Percentiles rank a stretch among this genome's conserved stretches.
Evolutionary conservation across 805 yeast genomes (phyloP).

Genomic region (Jamesozyma jinghongensis): DNA sequence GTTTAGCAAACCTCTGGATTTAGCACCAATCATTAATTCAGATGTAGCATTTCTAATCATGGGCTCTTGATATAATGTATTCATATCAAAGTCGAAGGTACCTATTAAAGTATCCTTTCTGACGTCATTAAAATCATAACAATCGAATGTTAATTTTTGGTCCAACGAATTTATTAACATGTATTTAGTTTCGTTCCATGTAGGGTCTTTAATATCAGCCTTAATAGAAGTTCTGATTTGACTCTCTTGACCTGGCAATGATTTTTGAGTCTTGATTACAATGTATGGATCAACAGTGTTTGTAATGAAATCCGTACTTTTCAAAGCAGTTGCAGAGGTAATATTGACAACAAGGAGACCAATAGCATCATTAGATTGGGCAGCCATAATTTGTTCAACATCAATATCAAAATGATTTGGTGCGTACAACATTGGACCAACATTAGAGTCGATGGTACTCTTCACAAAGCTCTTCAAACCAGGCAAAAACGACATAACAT

Average conservation of each 20-base stretch:
- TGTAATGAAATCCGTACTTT: constrained; percentile 31
- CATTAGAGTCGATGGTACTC: constrained; percentile 55
- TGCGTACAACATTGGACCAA: constrained; percentile 72
- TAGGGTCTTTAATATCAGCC: constrained; percentile 46
- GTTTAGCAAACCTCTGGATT: constrained; percentile 48
- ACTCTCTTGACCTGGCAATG: constrained; percentile 35
- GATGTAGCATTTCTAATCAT: constrained; percentile 18
- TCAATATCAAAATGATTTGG: constrained; percentile 73
- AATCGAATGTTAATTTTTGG: constrained; percentile 46
- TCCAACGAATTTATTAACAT: constrained; percentile 48
- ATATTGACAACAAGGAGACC: constrained; percentile 63
- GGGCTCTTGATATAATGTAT: constrained; percentile 50
- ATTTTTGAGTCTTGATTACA: constrained; percentile 36
- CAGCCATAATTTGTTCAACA: constrained; percentile 61
- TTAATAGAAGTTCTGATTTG: constrained; percentile 46
- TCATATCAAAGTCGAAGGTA: constrained; percentile 44
- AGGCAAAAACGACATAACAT: constrained; percentile 76
- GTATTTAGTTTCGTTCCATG: constrained; percentile 58
- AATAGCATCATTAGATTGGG: constrained; percentile 53
- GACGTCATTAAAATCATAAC: constrained; percentile 47
- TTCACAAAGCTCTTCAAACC: constrained; percentile 69
- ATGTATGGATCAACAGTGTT: constrained; percentile 54
- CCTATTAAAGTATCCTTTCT: constrained; percentile 48
- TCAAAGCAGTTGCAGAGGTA: constrained; percentile 43
- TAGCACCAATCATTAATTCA: constrained; percentile 33